Base-by-base conservation (phyloP, 1,284 basidiomycete genomes). In the Pterulicium gracile region DNA sequence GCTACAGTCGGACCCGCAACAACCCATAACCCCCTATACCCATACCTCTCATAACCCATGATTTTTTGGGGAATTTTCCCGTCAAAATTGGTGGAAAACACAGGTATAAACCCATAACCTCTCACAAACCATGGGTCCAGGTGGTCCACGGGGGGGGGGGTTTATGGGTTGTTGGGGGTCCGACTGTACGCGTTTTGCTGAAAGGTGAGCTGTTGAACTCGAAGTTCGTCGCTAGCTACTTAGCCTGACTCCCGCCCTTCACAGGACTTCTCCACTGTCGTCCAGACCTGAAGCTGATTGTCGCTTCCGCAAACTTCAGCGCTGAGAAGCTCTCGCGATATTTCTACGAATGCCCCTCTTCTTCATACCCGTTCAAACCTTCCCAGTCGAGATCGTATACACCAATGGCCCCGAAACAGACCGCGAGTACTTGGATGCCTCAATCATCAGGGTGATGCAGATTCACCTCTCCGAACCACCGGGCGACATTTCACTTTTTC, bases 311-410 rank as follows among this genome's bases (percentile, higher is more conserved):
- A 1, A 99, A 96, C 0, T 73, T 99, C n/a, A 95, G 98, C 57
- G 95, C 96, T 36, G 94, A 96, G 61, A 98, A 98, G 70, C 98
- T 98, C 66, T 94, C 94, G 4, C 92, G 90, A 56, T 98, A 98
- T 75, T 99, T 98, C 73, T 96, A 85, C 62, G 90, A 88, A 17
- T 98, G 94, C 65, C 94, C 95, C 10, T 98, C 66, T 98, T 98
- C 73, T 97, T 94, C 15, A 98, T 98, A 54, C 95, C 96, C 12
- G 96, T 95, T 54, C 84, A 93, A 56, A 94, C 94, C n/a, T 98
- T 89, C 67, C 95, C 95, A 2, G 96, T 98, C 52, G 96, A 99
- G 64, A 79, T 92, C 39, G 72, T 98, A 17, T 98, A 98, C 68
- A 98, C 95, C 53, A 98, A 98, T 64, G 95, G 98, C 59, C 95